phyloP scores from a whole-genome alignment of 2,329 filamentous ascomycete genomes.

The Monilinia fructicola region DNA sequence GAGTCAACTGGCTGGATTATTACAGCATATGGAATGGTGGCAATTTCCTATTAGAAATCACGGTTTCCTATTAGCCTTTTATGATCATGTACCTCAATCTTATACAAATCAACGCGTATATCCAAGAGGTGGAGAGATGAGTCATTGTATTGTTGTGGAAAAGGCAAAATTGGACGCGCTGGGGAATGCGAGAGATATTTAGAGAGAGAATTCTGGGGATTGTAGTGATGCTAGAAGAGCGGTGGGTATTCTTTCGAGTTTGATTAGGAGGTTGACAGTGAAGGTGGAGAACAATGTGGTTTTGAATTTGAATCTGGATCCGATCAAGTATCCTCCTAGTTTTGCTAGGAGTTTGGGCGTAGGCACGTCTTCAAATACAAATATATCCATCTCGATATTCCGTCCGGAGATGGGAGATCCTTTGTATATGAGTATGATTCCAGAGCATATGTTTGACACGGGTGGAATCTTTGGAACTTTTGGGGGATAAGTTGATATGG shows the following conservation, averaged over 20 bases:
- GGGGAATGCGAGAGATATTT: slow-evolving; percentile 31
- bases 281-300: slow-evolving; percentile 15
- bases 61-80: slow-evolving; percentile 60
- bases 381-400: slow-evolving; percentile 19
- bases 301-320: background rate
- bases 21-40: slow-evolving; percentile 56
- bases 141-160: slow-evolving; percentile 28
- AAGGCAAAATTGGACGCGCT: slow-evolving; percentile 31
- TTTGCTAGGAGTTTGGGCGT: slow-evolving; percentile 2
- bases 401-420: background rate
- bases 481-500: too few species aligned
- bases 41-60: slow-evolving; percentile 57
- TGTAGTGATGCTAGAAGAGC: slow-evolving; percentile 33
- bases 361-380: background rate
- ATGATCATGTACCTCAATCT: slow-evolving; percentile 57
- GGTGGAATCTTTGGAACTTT: background rate
- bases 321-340: background rate
- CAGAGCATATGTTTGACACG: slow-evolving; percentile 25
- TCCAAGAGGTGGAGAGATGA: background rate
- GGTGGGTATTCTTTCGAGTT: slow-evolving; percentile 28
- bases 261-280: slow-evolving; percentile 27
- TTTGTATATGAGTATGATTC: slow-evolving; percentile 20
- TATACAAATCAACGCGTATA: slow-evolving; percentile 24
- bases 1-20: slow-evolving; percentile 52
- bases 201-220: slow-evolving; percentile 31